Evolutionary conservation across 208 protist genomes (phyloP).

Genomic region (Borovskyia barvae): DNA sequence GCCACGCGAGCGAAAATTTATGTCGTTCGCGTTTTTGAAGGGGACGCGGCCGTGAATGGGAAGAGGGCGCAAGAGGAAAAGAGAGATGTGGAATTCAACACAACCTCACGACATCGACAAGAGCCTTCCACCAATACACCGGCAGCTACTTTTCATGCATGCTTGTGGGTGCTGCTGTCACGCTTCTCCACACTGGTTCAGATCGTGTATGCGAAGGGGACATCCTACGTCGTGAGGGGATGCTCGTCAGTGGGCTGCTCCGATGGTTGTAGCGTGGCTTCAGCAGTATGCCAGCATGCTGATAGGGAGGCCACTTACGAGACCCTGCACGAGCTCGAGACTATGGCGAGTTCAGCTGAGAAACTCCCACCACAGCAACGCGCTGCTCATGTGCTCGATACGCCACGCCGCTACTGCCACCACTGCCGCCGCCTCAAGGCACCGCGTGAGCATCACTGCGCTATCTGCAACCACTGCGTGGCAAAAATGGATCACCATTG

Average conservation of each 20-base stretch:
- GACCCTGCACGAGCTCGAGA: conserved; percentile 35
- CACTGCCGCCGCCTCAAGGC: conserved; percentile 78
- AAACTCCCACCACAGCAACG: conserved; percentile 26
- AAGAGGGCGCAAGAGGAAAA: no score
- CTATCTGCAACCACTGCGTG: conserved; percentile 73
- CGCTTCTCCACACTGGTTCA: no score
- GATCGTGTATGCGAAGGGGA: no score
- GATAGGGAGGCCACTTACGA: not conserved
- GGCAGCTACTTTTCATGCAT: no score
- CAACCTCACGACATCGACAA: no score
- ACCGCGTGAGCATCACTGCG: conserved; percentile 87
- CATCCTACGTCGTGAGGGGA: no score
- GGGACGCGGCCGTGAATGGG: no score
- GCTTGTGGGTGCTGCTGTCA: no score
- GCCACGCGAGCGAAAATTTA: no score
- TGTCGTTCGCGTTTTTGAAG: no score
- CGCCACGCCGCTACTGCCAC: conserved; percentile 58
- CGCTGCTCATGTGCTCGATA: conserved; percentile 46
- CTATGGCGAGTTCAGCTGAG: conserved; percentile 30
- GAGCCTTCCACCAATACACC: no score
- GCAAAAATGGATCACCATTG: conserved; percentile 90
- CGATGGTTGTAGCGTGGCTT: not conserved
- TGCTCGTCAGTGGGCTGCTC: not conserved
- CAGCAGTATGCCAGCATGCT: not conserved
- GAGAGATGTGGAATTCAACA: no score